Conservation (phyloP, 73 alveolate genomes). For the Paramecium caudatum region DNA sequence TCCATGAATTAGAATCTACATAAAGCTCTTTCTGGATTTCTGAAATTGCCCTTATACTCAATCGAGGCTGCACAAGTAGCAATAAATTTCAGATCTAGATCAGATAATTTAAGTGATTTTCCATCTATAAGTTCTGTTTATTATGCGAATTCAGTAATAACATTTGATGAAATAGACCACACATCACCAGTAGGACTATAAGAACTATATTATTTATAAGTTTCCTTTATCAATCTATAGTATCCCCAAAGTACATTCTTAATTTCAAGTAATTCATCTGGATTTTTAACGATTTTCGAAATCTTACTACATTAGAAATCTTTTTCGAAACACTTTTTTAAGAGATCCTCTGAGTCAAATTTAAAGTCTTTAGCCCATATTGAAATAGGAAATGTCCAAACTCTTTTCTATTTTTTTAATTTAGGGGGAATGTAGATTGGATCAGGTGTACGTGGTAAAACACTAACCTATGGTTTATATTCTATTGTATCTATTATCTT, state of each 20-base stretch:
- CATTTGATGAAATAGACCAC: slow-evolving; percentile 74
- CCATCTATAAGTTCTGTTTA: slow-evolving; percentile 69
- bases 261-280: slow-evolving; percentile 67
- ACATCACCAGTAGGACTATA: slow-evolving; percentile 77
- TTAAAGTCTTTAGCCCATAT: slow-evolving; percentile 74
- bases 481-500: not conserved
- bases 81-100: slow-evolving; percentile 81
- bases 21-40: slow-evolving; percentile 80
- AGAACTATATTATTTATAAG: slow-evolving; percentile 78
- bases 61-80: slow-evolving; percentile 76
- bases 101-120: slow-evolving; percentile 77
- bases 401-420: slow-evolving; percentile 64
- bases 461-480: slow-evolving; percentile 41
- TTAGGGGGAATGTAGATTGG: slow-evolving; percentile 72
- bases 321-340: slow-evolving; percentile 78
- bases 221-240: slow-evolving; percentile 73
- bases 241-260: slow-evolving; percentile 75
- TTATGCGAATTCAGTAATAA: slow-evolving; percentile 76
- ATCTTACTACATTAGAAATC: slow-evolving; percentile 77
- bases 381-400: slow-evolving; percentile 77
- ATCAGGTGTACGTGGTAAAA: slow-evolving; percentile 76
- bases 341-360: slow-evolving; percentile 75
- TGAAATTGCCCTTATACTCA: slow-evolving; percentile 71
- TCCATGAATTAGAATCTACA: slow-evolving; percentile 82
- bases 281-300: slow-evolving; percentile 76